Evolutionary conservation across 2,329 filamentous ascomycete genomes (phyloP).

Genomic region (Talaromyces sp.): DNA sequence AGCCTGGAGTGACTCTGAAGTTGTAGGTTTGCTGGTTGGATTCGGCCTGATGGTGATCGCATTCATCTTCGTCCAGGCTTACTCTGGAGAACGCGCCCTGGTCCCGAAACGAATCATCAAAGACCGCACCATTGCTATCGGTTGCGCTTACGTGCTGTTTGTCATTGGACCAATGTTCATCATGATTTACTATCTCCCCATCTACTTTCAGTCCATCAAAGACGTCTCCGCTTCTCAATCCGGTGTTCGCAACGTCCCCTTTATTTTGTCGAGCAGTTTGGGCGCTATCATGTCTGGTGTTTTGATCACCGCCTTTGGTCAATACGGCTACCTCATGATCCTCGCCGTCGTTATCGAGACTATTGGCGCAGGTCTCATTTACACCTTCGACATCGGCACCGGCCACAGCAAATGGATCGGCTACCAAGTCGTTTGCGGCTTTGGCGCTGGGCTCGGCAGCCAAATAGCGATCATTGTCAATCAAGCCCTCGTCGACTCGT

Average conservation of each 20-base stretch:
- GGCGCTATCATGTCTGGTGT: conserved; percentile 29
- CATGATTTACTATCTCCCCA: conserved; percentile 33
- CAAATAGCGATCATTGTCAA: conserved; percentile 24
- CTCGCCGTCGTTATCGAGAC: conserved; percentile 27
- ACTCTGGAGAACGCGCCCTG: conserved; percentile 29
- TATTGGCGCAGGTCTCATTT: conserved; percentile 26
- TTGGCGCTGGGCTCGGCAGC: conserved; percentile 22
- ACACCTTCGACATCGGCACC: conserved; percentile 30
- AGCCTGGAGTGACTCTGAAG: conserved; percentile 14
- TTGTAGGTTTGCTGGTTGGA: conserved; percentile 15
- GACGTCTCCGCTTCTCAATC: conserved; percentile 31
- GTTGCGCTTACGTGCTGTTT: conserved; percentile 34
- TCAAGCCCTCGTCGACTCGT: conserved; percentile 23
- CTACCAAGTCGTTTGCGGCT: conserved; percentile 25
- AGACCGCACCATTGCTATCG: conserved; percentile 35
- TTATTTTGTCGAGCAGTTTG: conserved; percentile 35
- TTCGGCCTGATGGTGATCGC: conserved; percentile 24
- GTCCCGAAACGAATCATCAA: conserved; percentile 36
- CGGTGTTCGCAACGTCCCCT: conserved; percentile 42
- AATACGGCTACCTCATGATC: conserved; percentile 29
- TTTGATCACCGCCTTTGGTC: conserved; percentile 27
- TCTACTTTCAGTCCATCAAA: conserved; percentile 39
- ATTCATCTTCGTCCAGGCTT: conserved; percentile 23
- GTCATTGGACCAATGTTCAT: conserved; percentile 33
- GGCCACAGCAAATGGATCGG: conserved; percentile 24